Evolutionary conservation across 2,329 filamentous ascomycete species (phyloP).

Genomic region (Drechslera avenae): DNA sequence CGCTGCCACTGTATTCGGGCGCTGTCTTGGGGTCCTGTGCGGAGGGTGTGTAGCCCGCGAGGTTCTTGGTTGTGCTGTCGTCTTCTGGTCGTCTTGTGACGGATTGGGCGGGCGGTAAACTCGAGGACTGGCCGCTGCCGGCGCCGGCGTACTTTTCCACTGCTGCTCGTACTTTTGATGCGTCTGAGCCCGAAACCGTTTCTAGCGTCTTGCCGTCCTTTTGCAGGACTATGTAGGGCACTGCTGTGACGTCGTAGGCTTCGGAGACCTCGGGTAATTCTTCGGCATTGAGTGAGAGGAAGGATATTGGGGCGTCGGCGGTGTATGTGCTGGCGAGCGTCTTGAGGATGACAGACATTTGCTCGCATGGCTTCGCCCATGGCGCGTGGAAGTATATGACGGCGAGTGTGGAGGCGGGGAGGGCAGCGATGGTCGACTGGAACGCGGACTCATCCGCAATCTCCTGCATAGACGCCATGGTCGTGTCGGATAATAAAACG

Average conservation of each 20-base stretch:
- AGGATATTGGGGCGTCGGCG: conserved; percentile 71
- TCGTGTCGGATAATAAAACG: not conserved
- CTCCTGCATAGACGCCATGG: conserved; percentile 67
- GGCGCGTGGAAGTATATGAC: conserved; percentile 94
- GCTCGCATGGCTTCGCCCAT: conserved; percentile 94
- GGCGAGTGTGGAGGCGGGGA: conserved; percentile 73
- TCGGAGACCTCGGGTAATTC: conserved; percentile 91
- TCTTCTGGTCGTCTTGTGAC: conserved; percentile 53
- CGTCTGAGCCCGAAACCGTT: conserved; percentile 87
- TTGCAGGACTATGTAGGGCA: conserved; percentile 87
- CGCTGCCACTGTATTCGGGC: conserved; percentile 52
- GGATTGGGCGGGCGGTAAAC: conserved; percentile 50
- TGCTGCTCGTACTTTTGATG: conserved; percentile 78
- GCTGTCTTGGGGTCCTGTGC: conserved; percentile 52
- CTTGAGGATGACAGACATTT: conserved; percentile 86
- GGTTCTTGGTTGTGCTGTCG: conserved; percentile 46
- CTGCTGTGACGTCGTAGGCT: conserved; percentile 89
- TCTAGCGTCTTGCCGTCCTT: conserved; percentile 77
- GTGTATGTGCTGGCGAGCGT: conserved; percentile 88
- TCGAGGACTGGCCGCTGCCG: conserved; percentile 45
- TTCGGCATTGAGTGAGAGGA: conserved; percentile 92
- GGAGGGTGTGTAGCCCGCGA: conserved; percentile 54
- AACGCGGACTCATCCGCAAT: conserved; percentile 77
- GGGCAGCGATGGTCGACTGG: conserved; percentile 68
- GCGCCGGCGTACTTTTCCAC: conserved; percentile 80